These are phyloP conservation scores for Sporothrix euskadiensis DNA, from an alignment of 2,329 filamentous ascomycete genomes.

Conservation along the genomic window DNA sequence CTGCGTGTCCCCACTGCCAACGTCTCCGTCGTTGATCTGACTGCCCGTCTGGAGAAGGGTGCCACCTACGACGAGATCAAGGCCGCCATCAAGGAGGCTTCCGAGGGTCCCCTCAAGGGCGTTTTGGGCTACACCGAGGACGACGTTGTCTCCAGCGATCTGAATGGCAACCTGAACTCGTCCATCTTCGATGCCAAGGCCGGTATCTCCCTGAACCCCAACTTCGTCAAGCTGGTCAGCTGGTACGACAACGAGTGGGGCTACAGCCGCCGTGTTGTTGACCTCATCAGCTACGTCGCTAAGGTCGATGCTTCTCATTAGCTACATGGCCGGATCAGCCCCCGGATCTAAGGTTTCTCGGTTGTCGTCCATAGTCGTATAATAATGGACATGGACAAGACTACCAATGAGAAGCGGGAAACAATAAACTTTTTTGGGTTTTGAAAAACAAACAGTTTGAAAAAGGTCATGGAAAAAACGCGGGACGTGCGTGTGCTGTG, in stretches of 20 bases:
- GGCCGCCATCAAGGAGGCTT: conserved; percentile 80
- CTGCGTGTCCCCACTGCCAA: conserved; percentile 99
- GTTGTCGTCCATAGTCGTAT: not conserved
- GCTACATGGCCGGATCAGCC: conserved; percentile 28
- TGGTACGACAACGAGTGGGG: conserved; percentile 99
- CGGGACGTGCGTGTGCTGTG: not conserved
- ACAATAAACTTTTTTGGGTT: conserved; percentile 1
- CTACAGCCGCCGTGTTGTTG: conserved; percentile 93
- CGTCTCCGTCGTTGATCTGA: conserved; percentile 98
- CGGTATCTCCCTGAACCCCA: conserved; percentile 95
- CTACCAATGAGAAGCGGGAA: not conserved
- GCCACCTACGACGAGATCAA: conserved; percentile 93
- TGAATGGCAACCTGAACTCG: conserved; percentile 89
- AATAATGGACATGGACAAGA: conserved; percentile 1
- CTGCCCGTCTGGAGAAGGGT: conserved; percentile 87
- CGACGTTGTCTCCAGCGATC: conserved; percentile 88
- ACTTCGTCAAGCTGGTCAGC: conserved; percentile 97
- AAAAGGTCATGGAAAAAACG: conserved; percentile 1
- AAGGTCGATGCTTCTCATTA: conserved; percentile 68
- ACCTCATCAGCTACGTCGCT: conserved; percentile 76
- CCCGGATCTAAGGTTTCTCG: conserved; percentile 25
- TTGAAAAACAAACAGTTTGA: not conserved
- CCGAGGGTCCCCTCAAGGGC: conserved; percentile 82
- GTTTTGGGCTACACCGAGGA: conserved; percentile 96
- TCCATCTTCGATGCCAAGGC: conserved; percentile 99